phyloP scores from a whole-genome alignment of 2,329 filamentous ascomycete species.

The Exophiala sp. region DNA sequence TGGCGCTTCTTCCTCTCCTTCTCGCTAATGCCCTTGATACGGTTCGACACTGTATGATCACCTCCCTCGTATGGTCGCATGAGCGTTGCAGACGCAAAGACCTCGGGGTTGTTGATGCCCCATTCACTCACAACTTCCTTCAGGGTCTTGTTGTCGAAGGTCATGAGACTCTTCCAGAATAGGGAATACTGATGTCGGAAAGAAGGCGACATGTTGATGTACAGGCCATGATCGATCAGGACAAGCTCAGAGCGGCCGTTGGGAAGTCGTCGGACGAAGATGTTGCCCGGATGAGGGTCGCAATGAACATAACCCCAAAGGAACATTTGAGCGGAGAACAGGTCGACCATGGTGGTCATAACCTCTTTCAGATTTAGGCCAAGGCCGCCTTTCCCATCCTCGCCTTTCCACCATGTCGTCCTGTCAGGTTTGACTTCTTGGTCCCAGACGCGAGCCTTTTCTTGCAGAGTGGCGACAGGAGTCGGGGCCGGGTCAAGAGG shows the following conservation, averaged over 20 bases:
- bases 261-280: constrained; percentile 84
- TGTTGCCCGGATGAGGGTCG: constrained; percentile 95
- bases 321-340: constrained; percentile 98
- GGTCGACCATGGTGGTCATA: constrained; percentile 94
- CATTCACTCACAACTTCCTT: constrained; percentile 68
- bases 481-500: constrained; percentile 53
- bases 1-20: constrained; percentile 57
- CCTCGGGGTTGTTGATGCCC: constrained; percentile 84
- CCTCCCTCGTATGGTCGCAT: constrained; percentile 89
- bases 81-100: constrained; percentile 87
- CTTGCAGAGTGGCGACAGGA: constrained; percentile 27
- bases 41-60: constrained; percentile 62
- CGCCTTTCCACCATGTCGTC: constrained; percentile 67
- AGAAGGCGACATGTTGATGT: constrained; percentile 80
- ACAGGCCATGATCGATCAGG: constrained; percentile 94
- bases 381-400: constrained; percentile 70
- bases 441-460: constrained; percentile 49
- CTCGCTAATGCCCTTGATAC: constrained; percentile 53
- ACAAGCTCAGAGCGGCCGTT: constrained; percentile 84
- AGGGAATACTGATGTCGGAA: constrained; percentile 82
- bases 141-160: constrained; percentile 84
- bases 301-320: constrained; percentile 94
- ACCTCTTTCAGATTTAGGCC: constrained; percentile 79
- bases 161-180: constrained; percentile 93
- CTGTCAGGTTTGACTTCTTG: constrained; percentile 75